Evolutionary conservation across 331 rosid genomes (phyloP).

Genomic region (Malus hybrid): DNA sequence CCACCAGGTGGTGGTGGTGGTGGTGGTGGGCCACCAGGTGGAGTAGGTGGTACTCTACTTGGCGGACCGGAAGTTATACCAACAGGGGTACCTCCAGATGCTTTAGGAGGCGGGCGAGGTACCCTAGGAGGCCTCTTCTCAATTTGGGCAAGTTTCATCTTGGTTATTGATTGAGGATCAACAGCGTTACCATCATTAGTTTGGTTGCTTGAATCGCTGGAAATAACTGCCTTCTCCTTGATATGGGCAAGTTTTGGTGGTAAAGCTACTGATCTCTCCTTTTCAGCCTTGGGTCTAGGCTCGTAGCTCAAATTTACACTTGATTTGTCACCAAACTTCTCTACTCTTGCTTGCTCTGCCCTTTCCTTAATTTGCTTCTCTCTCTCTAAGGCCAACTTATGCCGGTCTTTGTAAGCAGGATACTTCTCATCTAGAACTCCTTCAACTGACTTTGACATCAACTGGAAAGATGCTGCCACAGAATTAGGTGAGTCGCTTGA

Average conservation of each 20-base stretch:
- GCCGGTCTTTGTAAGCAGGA: conserved; percentile 78
- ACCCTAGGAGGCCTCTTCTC: conserved; percentile 82
- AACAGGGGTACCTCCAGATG: conserved; percentile 27
- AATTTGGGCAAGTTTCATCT: conserved; percentile 62
- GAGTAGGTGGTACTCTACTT: conserved; percentile 50
- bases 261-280: conserved; percentile 36
- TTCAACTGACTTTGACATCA: conserved; percentile 90
- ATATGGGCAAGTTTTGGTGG: conserved; percentile 59
- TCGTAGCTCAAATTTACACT: conserved; percentile 25
- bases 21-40: conserved; percentile 64
- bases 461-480: conserved; percentile 70
- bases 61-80: conserved; percentile 31
- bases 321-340: conserved; percentile 47
- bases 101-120: conserved; percentile 83
- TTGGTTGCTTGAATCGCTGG: conserved; percentile 40
- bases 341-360: conserved; percentile 75
- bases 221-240: conserved; percentile 54
- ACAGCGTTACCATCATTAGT: conserved; percentile 34
- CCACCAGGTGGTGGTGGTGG: conserved; percentile 57
- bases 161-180: conserved; percentile 54
- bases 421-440: conserved; percentile 69
- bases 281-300: conserved; percentile 31
- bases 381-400: conserved; percentile 75
- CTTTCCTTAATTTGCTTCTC: conserved; percentile 68
- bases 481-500: conserved; percentile 53